Percentiles rank a stretch among this genome's conserved stretches.
Conservation (phyloP, 23 red algal genomes). For the Cyanidioschyzon merolae region DNA sequence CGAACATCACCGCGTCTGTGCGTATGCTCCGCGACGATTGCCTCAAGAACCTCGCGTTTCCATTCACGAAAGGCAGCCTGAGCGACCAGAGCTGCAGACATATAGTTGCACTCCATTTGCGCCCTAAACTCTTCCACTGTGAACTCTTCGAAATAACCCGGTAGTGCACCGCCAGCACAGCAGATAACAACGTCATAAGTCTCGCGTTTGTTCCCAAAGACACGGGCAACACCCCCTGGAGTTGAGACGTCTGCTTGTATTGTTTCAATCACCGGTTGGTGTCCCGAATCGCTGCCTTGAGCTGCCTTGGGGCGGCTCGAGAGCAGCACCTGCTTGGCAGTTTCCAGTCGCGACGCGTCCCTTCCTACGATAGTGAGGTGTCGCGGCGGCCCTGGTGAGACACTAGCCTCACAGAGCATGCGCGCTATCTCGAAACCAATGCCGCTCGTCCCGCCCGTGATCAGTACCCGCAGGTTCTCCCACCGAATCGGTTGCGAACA, state of each 20-base stretch:
- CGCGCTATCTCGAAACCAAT: constrained; percentile 53
- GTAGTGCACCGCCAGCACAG: constrained; percentile 42
- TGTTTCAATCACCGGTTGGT: constrained; percentile 19
- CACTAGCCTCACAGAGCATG: constrained; percentile 23
- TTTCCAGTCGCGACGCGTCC: constrained; percentile 24
- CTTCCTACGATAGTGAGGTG: constrained; percentile 70
- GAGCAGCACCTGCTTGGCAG: constrained; percentile 31
- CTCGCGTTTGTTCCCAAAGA: neutral
- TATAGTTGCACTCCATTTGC: constrained; percentile 62
- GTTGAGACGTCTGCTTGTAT: constrained; percentile 26
- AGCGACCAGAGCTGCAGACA: constrained; percentile 42
- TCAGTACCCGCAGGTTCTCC: constrained; percentile 1
- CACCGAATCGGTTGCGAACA: neutral
- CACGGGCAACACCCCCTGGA: neutral
- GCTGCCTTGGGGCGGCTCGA: constrained; percentile 22
- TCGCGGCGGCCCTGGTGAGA: neutral
- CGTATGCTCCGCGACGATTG: neutral
- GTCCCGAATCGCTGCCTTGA: constrained; percentile 29
- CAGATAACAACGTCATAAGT: constrained; percentile 58
- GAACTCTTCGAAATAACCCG: constrained; percentile 73
- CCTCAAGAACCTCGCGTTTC: constrained; percentile 23
- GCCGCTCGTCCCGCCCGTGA: constrained; percentile 23
- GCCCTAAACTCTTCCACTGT: constrained; percentile 18
- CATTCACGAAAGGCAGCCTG: constrained; percentile 53
- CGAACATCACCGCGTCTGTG: neutral